Conservation (phyloP, 805 yeast genomes). For the Hanseniaspora meyeri region DNA sequence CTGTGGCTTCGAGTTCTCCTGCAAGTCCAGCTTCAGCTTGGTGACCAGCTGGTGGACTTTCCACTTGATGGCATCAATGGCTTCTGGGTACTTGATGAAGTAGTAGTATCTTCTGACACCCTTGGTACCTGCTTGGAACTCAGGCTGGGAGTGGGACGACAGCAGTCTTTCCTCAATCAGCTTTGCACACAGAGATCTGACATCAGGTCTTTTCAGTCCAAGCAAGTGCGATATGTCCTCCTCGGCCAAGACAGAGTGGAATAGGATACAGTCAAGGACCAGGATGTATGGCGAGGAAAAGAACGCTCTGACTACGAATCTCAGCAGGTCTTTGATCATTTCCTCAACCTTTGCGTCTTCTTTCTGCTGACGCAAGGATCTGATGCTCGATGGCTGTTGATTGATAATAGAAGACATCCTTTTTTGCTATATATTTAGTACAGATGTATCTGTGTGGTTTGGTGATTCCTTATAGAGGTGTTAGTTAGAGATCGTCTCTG, state of each 20-base stretch:
- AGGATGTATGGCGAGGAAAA: conserved; percentile 74
- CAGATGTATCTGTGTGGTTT: too few relatives aligned
- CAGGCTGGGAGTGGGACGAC: conserved; percentile 59
- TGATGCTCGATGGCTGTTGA: neutral
- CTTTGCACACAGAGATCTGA: conserved; percentile 68
- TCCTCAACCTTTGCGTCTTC: conserved; percentile 32
- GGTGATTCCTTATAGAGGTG: too few relatives aligned
- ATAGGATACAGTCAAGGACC: conserved; percentile 72
- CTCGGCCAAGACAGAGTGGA: conserved; percentile 83
- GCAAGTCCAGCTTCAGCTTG: conserved; percentile 65
- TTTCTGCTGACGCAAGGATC: conserved; percentile 10
- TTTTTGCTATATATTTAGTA: too few relatives aligned
- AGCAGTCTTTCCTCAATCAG: conserved; percentile 75
- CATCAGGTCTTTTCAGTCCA: conserved; percentile 75
- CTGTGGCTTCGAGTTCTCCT: conserved; percentile 78
- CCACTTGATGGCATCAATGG: conserved; percentile 94
- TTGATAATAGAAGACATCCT: conserved; percentile 7
- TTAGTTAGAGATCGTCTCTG: too few relatives aligned
- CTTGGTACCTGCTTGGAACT: conserved; percentile 50
- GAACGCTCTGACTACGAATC: conserved; percentile 77
- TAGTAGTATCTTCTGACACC: conserved; percentile 67
- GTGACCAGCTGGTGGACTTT: conserved; percentile 80
- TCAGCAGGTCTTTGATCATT: conserved; percentile 38
- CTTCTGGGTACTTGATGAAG: conserved; percentile 80
- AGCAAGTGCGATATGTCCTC: conserved; percentile 75